Conservation (phyloP, 306 rosid genomes). For the Alnus rubra region DNA sequence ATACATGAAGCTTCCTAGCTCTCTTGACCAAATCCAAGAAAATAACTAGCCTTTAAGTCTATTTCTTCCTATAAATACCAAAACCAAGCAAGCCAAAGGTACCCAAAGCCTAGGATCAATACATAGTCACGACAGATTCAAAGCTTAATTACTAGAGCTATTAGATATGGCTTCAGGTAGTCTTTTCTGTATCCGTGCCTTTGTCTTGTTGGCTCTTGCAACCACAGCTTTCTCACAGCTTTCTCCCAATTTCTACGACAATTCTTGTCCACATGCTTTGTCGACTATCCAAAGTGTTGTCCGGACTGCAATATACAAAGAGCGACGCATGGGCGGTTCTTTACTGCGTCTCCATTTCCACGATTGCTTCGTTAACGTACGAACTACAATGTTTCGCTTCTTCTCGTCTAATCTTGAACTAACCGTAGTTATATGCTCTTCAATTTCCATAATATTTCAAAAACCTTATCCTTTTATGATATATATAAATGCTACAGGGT, state of each 20-base stretch:
- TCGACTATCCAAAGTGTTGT: constrained; percentile 30
- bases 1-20: no score
- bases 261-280: constrained; percentile 38
- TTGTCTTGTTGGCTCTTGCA: constrained; percentile 27
- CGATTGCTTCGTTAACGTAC: constrained; percentile 50
- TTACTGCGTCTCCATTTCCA: constrained; percentile 49
- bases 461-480: no score
- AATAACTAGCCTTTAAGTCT: no score
- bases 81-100: neutral
- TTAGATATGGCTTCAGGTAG: constrained; percentile 19
- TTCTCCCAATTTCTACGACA: constrained; percentile 33
- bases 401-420: no score
- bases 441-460: no score
- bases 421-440: neutral
- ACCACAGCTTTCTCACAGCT: constrained; percentile 24
- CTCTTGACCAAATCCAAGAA: no score
- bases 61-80: no score
- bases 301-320: constrained; percentile 25
- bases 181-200: neutral
- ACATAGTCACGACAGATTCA: neutral
- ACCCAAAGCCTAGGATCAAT: neutral
- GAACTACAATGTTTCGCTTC: neutral
- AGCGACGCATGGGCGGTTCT: constrained; percentile 46
- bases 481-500: constrained; percentile 18
- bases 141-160: neutral